Conservation (phyloP, 2,329 filamentous ascomycete species). For the Xylaria sp. region DNA sequence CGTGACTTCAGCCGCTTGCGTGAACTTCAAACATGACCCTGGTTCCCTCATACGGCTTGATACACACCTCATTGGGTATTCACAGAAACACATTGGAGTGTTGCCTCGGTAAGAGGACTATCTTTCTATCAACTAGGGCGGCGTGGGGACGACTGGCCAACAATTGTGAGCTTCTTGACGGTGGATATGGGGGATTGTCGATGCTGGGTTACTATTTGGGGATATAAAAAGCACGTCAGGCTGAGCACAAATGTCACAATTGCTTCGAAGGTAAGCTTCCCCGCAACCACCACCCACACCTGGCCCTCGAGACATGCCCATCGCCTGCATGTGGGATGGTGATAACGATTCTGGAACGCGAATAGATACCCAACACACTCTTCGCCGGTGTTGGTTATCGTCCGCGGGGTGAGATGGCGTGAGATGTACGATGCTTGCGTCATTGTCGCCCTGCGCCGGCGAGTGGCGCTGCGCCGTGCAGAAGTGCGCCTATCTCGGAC, state of each 20-base stretch:
- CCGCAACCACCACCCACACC: conserved; percentile 37
- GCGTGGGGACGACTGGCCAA: conserved; percentile 1
- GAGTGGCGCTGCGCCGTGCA: background rate
- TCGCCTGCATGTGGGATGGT: conserved; percentile 21
- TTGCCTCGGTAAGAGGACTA: background rate
- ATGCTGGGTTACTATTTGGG: conserved; percentile 16
- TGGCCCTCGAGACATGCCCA: conserved; percentile 21
- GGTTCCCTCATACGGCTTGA: background rate
- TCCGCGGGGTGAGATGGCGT: conserved; percentile 29
- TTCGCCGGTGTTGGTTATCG: conserved; percentile 28
- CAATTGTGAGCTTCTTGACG: background rate
- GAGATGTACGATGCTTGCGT: conserved; percentile 34
- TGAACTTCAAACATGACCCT: background rate
- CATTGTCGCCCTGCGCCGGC: conserved; percentile 28
- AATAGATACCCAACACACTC: conserved; percentile 24
- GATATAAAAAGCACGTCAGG: conserved; percentile 41
- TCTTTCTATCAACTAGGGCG: background rate
- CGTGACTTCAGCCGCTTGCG: background rate
- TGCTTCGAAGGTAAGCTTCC: conserved; percentile 27
- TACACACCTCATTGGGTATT: background rate
- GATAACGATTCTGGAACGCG: conserved; percentile 12
- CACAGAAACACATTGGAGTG: background rate
- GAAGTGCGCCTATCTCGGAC: conserved; percentile 31
- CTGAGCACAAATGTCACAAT: conserved; percentile 42
- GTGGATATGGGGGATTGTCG: conserved; percentile 19